phyloP scores from a whole-genome alignment of 768 basidiomycete species.

The Psilocybe cyanescens region DNA sequence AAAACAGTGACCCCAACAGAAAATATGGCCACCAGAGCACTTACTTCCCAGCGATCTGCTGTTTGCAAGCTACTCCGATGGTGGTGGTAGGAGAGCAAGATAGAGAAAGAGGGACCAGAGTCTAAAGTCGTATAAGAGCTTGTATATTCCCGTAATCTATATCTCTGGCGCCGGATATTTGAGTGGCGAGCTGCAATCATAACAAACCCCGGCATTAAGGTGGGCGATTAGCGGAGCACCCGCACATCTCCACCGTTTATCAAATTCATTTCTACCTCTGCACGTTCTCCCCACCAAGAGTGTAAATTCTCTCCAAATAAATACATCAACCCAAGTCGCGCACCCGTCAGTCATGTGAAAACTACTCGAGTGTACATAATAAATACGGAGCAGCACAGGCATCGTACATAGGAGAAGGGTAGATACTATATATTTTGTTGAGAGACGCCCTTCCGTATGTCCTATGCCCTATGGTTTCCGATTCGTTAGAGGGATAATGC shows the following conservation, averaged over 20 bases:
- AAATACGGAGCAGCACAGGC: conserved; percentile 20
- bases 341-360: conserved; percentile 25
- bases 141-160: neutral
- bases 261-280: neutral
- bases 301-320: neutral
- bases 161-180: conserved; percentile 1
- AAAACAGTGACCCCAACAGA: neutral
- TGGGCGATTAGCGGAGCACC: conserved; percentile 23
- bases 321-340: neutral
- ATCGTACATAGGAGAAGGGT: conserved; percentile 4
- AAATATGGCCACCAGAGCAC: neutral
- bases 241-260: conserved; percentile 26
- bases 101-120: neutral
- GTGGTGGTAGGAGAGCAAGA: conserved; percentile 2
- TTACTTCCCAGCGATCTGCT: neutral
- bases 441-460: conserved; percentile 24
- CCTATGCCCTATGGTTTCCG: conserved; percentile 40
- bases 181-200: conserved; percentile 2
- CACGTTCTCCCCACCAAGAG: neutral
- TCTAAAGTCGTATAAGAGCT: neutral
- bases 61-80: neutral
- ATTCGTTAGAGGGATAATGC: conserved; percentile 61
- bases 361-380: conserved; percentile 10
- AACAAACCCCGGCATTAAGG: conserved; percentile 26
- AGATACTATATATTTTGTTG: conserved; percentile 5